Evolutionary conservation across 2,329 filamentous ascomycete species (phyloP), one percentile per base, ranked within the genome.

Genomic region (Phoma herbarum): DNA sequence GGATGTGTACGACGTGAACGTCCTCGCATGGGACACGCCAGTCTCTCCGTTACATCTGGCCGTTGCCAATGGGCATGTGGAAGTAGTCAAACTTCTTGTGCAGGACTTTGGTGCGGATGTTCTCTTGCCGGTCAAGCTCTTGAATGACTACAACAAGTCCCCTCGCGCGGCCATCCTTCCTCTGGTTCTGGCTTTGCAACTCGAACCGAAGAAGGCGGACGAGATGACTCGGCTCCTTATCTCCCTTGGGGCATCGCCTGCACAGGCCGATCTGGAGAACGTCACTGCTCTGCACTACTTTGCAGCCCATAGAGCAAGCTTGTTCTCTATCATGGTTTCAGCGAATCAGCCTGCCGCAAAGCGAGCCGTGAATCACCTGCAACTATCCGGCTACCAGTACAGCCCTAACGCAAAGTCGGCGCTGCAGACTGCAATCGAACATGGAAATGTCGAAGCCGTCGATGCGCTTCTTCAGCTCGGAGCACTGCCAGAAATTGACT

Each of bases 1-100:
- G 0, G 91, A 96, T 75, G 85, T 93, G 51, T 94, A 90, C 73
- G 87, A 95, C 64, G 83, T 93, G 59, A 88, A 96, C 64, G 85
- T 90, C 1, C 72, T 90, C n/a, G 86, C 91, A 1, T 96, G 92
- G 92, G 92, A 96, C 67, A 85, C 83, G 5, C 86, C 88, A 4
- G 86, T 87, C 57, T 90, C 89, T 12, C 87, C 92, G 1, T 81
- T 96, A 5, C 92, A 96, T 73, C 83, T 93, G 26, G 92, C 92
- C 8, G 92, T 96, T 60, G 74, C 91, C 1, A 85, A 86, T 59
- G 91, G 91, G 0, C 88, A 94, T 64, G 80, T 85, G 25, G 84
- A 89, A 4, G 85, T 88, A 11, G 90, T 94, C 14, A 85, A 88
- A 57, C 75, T 86, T 23, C 84, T 96, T 7, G 89, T 90, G 0